Conservation (phyloP, 23 red algal species). For the Rhodosorus marinus region DNA sequence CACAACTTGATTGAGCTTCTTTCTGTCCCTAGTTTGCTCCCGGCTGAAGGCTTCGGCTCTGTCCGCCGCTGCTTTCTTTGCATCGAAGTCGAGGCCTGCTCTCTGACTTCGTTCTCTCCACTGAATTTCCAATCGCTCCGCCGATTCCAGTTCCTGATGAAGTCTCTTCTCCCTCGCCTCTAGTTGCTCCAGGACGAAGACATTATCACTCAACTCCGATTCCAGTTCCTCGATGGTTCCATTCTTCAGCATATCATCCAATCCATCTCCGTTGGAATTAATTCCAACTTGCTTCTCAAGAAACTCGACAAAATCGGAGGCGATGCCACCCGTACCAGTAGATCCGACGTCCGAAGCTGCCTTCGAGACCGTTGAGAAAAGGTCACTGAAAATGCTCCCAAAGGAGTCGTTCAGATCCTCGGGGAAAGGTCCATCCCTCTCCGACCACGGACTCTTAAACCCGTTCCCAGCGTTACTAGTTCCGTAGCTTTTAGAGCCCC, state of each 20-base stretch:
- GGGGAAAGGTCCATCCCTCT: neutral
- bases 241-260: conserved; percentile 23
- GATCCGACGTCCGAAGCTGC: conserved; percentile 12
- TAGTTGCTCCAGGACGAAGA: conserved; percentile 44
- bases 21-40: conserved; percentile 11
- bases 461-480: neutral
- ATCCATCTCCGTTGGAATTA: neutral
- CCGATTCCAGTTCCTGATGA: conserved; percentile 2
- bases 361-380: conserved; percentile 14
- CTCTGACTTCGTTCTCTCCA: too few relatives aligned
- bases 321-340: conserved; percentile 7
- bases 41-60: conserved; percentile 1
- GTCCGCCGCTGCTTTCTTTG: conserved; percentile 19
- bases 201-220: conserved; percentile 60
- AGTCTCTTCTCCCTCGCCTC: conserved; percentile 9
- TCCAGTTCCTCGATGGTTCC: conserved; percentile 30
- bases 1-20: conserved; percentile 22
- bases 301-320: conserved; percentile 89
- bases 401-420: conserved; percentile 64
- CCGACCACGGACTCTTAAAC: too few relatives aligned
- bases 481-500: neutral
- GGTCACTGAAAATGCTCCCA: conserved; percentile 61
- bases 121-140: too few relatives aligned
- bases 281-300: conserved; percentile 16
- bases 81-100: conserved; percentile 10